Conservation (phyloP, 306 rosid species). For the Citrullus mucosospermus region DNA sequence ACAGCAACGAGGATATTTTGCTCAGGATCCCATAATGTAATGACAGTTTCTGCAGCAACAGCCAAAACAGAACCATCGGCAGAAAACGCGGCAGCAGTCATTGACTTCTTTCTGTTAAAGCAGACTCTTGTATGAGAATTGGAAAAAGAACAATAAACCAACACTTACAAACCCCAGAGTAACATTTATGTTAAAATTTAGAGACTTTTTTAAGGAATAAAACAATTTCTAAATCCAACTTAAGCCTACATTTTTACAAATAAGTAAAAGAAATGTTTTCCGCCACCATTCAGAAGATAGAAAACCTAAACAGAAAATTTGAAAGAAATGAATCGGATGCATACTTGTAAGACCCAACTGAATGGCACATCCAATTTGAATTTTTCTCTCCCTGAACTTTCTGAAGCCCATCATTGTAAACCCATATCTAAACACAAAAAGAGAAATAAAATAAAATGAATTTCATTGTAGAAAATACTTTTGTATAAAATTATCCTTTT, state of each 20-base stretch:
- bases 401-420: conserved; percentile 43
- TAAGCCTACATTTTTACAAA: not conserved
- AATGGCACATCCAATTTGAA: conserved; percentile 90
- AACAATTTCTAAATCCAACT: not conserved
- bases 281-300: not conserved
- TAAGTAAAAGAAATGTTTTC: not conserved
- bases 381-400: conserved; percentile 26
- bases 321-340: conserved; percentile 9
- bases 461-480: not conserved
- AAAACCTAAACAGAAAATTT: conserved; percentile 4
- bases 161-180: not conserved
- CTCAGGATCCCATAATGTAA: conserved; percentile 91
- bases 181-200: not conserved
- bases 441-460: conserved; percentile 7
- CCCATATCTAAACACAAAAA: conserved; percentile 58
- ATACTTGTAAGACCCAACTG: conserved; percentile 93
- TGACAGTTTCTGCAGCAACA: conserved; percentile 76
- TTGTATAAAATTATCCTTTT: not conserved
- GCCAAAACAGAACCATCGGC: conserved; percentile 92
- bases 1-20: conserved; percentile 72
- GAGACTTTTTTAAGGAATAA: not conserved
- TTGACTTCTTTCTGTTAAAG: conserved; percentile 58
- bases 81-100: conserved; percentile 84
- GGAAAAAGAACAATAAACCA: not conserved
- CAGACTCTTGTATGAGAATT: conserved; percentile 7